phyloP scores from a whole-genome alignment of 257 asterid genomes.

The Lantana camara region DNA sequence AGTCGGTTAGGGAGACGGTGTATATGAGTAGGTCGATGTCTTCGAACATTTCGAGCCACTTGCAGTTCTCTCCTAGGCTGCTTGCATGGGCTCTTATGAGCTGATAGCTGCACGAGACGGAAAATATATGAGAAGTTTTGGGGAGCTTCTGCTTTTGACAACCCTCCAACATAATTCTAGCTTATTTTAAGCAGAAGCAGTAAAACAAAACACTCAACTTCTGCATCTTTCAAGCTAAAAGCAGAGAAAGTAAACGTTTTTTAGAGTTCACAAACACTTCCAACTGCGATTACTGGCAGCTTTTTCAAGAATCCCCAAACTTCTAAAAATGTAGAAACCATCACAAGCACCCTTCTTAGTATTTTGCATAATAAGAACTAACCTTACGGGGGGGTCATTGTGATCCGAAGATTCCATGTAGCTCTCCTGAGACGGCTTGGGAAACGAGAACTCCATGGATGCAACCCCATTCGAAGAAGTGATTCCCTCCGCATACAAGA shows the following conservation, averaged over 20 bases:
- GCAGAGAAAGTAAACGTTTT: too few relatives aligned
- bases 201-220: too few relatives aligned
- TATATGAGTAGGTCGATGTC: conserved; percentile 68
- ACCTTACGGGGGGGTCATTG: conserved; percentile 53
- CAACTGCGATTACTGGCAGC: too few relatives aligned
- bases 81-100: conserved; percentile 68
- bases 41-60: conserved; percentile 90
- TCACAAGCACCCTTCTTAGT: too few relatives aligned
- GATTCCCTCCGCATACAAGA: conserved; percentile 79
- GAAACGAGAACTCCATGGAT: conserved; percentile 71
- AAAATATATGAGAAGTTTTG: neutral
- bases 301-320: too few relatives aligned
- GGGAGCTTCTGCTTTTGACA: too few relatives aligned
- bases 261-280: too few relatives aligned
- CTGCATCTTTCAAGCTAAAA: too few relatives aligned
- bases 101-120: conserved; percentile 33
- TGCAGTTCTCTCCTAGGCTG: conserved; percentile 85
- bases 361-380: neutral
- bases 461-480: conserved; percentile 79
- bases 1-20: conserved; percentile 75
- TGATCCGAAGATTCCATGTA: conserved; percentile 68
- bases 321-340: too few relatives aligned
- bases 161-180: too few relatives aligned
- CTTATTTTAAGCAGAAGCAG: too few relatives aligned
- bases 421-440: conserved; percentile 52